Conservation (phyloP, 2,329 filamentous ascomycete genomes). For the Colletotrichum noveboracense region DNA sequence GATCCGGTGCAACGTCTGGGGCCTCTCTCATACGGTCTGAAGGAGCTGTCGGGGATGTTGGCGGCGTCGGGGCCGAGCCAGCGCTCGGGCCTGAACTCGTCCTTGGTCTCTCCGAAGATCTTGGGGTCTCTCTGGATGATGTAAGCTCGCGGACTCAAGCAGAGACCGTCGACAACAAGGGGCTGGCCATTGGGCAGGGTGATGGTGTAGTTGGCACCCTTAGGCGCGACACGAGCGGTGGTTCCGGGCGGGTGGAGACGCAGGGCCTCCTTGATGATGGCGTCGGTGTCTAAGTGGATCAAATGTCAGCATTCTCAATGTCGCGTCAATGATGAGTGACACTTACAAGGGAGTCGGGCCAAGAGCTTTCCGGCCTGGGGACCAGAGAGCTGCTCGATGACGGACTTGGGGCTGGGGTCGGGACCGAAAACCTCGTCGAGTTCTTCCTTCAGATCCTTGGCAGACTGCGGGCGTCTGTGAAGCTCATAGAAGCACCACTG, state of each 20-base stretch:
- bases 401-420: constrained; percentile 24
- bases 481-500: constrained; percentile 43
- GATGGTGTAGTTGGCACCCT: constrained; percentile 23
- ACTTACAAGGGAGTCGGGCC: constrained; percentile 31
- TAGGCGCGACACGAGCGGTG: constrained; percentile 29
- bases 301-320: neutral
- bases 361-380: constrained; percentile 33
- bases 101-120: constrained; percentile 37
- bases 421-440: constrained; percentile 38
- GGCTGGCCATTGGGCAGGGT: constrained; percentile 31
- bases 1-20: constrained; percentile 9
- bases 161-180: constrained; percentile 34
- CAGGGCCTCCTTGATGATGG: constrained; percentile 41
- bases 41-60: constrained; percentile 9
- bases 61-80: constrained; percentile 30
- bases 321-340: no score
- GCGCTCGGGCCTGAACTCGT: constrained; percentile 43
- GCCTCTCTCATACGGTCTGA: constrained; percentile 9
- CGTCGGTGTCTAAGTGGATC: constrained; percentile 27
- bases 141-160: constrained; percentile 36
- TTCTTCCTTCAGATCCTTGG: constrained; percentile 34
- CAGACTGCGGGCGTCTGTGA: constrained; percentile 30
- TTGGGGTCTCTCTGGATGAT: constrained; percentile 37
- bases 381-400: constrained; percentile 29
- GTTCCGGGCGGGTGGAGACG: constrained; percentile 37